A percentile compares a stretch with the other conserved stretches of the same genome.
These are phyloP conservation scores for Ocimum tenuiflorum DNA, from an alignment of 257 asterid genomes.

Conservation along the genomic window DNA sequence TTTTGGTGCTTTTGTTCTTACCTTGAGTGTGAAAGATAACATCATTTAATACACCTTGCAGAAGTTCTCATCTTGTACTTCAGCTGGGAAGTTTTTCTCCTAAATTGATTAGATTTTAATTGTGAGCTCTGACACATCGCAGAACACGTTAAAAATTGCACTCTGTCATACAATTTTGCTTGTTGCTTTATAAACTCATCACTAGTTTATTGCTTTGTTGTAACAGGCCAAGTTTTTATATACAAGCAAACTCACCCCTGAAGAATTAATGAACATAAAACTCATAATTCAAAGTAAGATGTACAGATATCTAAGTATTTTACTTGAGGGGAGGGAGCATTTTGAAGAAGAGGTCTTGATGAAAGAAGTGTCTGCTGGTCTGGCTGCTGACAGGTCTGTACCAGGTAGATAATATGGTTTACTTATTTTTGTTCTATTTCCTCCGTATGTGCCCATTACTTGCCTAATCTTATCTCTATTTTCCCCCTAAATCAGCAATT, in stretches of 20 bases:
- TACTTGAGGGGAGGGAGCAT: constrained; percentile 58
- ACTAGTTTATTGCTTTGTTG: constrained; percentile 12
- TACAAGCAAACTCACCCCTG: constrained; percentile 39
- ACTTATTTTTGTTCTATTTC: background rate
- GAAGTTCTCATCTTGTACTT: background rate
- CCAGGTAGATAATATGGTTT: constrained; percentile 29
- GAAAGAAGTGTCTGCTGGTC: constrained; percentile 14
- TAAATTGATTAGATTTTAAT: background rate
- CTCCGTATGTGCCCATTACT: background rate
- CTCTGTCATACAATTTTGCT: background rate
- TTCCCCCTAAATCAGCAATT: background rate
- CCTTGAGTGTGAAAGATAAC: too few relatives aligned
- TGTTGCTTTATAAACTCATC: background rate
- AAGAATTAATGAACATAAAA: constrained; percentile 51
- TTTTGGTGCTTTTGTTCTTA: too few relatives aligned
- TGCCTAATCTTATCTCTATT: background rate
- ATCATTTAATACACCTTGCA: too few relatives aligned
- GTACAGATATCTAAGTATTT: constrained; percentile 41
- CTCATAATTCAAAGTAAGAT: constrained; percentile 44
- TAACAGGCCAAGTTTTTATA: constrained; percentile 52
- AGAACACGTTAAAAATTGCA: background rate
- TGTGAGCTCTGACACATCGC: background rate
- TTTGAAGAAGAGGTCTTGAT: constrained; percentile 47
- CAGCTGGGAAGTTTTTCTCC: background rate
- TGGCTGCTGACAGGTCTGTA: constrained; percentile 24